A percentile compares a stretch with the other conserved stretches of the same genome.
Conservation (phyloP, 768 basidiomycete species). For the Filobasidium floriforme region DNA sequence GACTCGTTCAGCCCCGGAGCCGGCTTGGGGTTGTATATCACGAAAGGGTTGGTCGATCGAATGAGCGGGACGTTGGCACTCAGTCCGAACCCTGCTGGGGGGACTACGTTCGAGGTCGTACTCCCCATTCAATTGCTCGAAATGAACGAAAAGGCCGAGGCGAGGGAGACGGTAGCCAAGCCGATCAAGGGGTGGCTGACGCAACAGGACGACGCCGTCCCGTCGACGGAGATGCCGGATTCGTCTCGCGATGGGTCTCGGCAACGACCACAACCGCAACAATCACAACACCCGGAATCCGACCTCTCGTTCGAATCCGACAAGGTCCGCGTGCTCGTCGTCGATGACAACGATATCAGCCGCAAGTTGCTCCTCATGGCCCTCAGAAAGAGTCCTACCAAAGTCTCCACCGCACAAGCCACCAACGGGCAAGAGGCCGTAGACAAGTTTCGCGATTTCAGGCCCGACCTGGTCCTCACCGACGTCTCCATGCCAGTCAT, state of each 20-base stretch:
- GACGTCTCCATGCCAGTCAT: conserved; percentile 39
- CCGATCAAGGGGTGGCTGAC: neutral
- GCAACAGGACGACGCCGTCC: neutral
- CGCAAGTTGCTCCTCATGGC: conserved; percentile 26
- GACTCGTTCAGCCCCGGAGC: conserved; percentile 30
- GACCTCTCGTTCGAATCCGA: neutral
- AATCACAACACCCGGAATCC: neutral
- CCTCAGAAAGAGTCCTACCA: conserved; percentile 17
- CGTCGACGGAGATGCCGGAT: too few relatives aligned
- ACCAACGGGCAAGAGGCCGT: conserved; percentile 29
- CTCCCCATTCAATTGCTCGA: conserved; percentile 22
- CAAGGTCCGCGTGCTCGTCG: conserved; percentile 27
- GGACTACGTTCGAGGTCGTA: conserved; percentile 27
- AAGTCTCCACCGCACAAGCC: conserved; percentile 20
- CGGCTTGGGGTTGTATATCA: conserved; percentile 36
- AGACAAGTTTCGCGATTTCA: conserved; percentile 23
- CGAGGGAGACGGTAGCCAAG: neutral
- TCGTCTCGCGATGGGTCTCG: too few relatives aligned
- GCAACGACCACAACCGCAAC: too few relatives aligned
- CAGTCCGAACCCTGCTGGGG: conserved; percentile 5
- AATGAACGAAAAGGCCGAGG: neutral
- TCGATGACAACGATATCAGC: conserved; percentile 33
- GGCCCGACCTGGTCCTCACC: conserved; percentile 31
- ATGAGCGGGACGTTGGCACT: conserved; percentile 28
- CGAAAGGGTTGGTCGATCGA: conserved; percentile 25